A percentile compares a stretch with the other conserved stretches of the same genome.
These are phyloP conservation scores for Omphalea diandra DNA, from an alignment of 441 rosid species.

Conservation along the genomic window DNA sequence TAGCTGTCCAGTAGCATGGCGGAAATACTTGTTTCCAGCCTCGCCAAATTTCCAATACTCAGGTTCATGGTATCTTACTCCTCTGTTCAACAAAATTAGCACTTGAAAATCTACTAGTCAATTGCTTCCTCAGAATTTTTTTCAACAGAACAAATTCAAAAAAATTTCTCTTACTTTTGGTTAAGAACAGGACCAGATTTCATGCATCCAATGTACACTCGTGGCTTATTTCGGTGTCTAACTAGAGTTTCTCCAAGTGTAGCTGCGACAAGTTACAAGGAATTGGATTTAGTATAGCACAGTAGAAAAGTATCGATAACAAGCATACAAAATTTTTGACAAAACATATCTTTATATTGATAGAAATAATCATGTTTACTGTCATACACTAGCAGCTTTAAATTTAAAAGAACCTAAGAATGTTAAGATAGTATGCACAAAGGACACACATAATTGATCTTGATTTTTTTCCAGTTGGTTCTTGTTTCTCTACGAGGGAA, in stretches of 20 bases:
- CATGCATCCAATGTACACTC: constrained; percentile 96
- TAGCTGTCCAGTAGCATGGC: constrained; percentile 94
- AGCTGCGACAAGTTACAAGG: constrained; percentile 45
- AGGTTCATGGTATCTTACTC: constrained; percentile 94
- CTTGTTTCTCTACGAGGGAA: neutral
- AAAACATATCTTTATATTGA: neutral
- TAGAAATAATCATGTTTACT: neutral
- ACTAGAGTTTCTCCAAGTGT: constrained; percentile 89
- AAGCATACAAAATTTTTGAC: neutral
- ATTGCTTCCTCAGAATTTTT: neutral
- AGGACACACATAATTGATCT: neutral
- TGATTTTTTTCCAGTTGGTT: neutral
- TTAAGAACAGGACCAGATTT: constrained; percentile 96
- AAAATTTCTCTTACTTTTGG: constrained; percentile 58
- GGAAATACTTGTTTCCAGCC: constrained; percentile 89
- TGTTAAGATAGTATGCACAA: neutral
- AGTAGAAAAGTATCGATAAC: neutral
- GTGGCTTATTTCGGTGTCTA: constrained; percentile 72
- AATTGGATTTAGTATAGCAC: neutral
- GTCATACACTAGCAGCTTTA: neutral
- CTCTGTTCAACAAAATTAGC: constrained; percentile 46
- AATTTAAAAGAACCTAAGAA: constrained; percentile 5
- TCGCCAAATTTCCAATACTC: constrained; percentile 98
- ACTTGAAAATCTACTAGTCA: constrained; percentile 12
- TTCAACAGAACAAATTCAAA: neutral